A percentile compares a stretch with the other conserved stretches of the same genome.
Evolutionary conservation across 257 asterid genomes (phyloP).

Genomic region (Nicotiana sylvestris): DNA sequence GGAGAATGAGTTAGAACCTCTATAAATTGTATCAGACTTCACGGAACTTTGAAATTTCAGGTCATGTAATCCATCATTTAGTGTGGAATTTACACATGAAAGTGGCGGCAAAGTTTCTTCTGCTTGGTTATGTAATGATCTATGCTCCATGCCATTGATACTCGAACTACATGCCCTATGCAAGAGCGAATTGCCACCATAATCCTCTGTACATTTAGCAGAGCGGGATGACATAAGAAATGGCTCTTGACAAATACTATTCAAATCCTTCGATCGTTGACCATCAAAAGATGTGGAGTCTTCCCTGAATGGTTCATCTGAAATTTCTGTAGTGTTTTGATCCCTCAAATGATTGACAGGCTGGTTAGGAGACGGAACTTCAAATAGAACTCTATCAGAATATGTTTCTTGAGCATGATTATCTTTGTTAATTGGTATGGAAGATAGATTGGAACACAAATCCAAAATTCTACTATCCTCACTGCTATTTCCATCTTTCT

Average conservation of each 20-base stretch:
- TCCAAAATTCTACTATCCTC: slow-evolving; percentile 31
- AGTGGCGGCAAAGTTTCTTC: slow-evolving; percentile 51
- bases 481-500: slow-evolving; percentile 41
- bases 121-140: slow-evolving; percentile 46
- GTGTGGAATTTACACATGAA: slow-evolving; percentile 54
- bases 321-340: slow-evolving; percentile 22
- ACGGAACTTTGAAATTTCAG: slow-evolving; percentile 70
- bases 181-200: slow-evolving; percentile 32
- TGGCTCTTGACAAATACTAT: slow-evolving; percentile 31
- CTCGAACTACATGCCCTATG: slow-evolving; percentile 42
- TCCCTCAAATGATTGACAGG: slow-evolving; percentile 26
- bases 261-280: slow-evolving; percentile 36
- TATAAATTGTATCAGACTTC: slow-evolving; percentile 74
- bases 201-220: slow-evolving; percentile 41
- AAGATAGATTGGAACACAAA: slow-evolving; percentile 33
- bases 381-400: slow-evolving; percentile 20
- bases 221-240: slow-evolving; percentile 42
- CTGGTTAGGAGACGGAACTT: slow-evolving; percentile 35
- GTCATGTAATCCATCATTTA: slow-evolving; percentile 63
- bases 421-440: slow-evolving; percentile 26
- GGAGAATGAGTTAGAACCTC: slow-evolving; percentile 80
- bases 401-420: slow-evolving; percentile 21
- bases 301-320: slow-evolving; percentile 43
- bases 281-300: slow-evolving; percentile 31
- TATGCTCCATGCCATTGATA: slow-evolving; percentile 36